These are phyloP conservation scores for Jatropha podagrica DNA, from an alignment of 441 rosid genomes.

Conservation along the genomic window DNA sequence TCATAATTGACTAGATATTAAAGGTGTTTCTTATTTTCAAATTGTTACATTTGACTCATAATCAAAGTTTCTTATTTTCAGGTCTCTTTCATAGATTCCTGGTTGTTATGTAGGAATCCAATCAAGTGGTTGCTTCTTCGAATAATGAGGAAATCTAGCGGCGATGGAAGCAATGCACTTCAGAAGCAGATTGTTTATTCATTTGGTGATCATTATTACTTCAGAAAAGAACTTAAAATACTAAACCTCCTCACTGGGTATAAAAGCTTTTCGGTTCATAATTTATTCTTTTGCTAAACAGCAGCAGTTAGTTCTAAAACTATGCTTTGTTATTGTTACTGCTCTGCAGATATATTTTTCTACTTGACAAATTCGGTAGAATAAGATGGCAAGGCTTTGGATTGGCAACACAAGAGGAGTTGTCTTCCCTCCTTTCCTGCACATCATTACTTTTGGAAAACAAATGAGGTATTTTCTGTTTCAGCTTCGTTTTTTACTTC, in stretches of 20 bases:
- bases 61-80: conserved; percentile 19
- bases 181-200: conserved; percentile 69
- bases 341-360: conserved; percentile 57
- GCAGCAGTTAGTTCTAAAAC: conserved; percentile 14
- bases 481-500: not conserved
- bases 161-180: conserved; percentile 39
- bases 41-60: not conserved
- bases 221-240: conserved; percentile 75
- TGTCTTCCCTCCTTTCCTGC: conserved; percentile 73
- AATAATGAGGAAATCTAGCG: conserved; percentile 52
- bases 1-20: not conserved
- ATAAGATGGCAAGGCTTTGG: conserved; percentile 95
- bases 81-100: conserved; percentile 80
- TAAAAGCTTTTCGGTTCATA: conserved; percentile 13
- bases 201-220: conserved; percentile 85
- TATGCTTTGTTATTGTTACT: conserved; percentile 13
- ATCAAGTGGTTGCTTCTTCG: conserved; percentile 66
- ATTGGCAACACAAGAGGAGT: conserved; percentile 61
- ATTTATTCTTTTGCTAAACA: not conserved
- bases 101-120: conserved; percentile 61
- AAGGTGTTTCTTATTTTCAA: not conserved
- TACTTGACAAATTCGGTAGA: conserved; percentile 80
- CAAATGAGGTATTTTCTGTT: conserved; percentile 32
- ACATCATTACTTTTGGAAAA: conserved; percentile 65
- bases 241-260: conserved; percentile 95